Evolutionary conservation across 306 rosid species (phyloP).

Genomic region (Rosa rugosa): DNA sequence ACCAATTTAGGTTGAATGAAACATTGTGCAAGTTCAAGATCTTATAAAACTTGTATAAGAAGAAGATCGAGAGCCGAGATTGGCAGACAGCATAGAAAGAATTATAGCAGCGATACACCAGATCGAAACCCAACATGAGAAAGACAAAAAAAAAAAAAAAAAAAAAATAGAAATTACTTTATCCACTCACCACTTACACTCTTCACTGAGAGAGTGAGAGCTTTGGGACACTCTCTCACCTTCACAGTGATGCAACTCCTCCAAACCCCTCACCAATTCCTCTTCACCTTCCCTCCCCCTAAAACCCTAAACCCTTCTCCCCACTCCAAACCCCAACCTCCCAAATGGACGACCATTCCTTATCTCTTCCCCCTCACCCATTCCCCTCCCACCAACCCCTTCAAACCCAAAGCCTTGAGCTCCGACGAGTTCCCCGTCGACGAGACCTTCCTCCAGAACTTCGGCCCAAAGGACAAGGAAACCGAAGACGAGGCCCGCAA

Average conservation of each 20-base stretch:
- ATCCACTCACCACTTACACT: not conserved
- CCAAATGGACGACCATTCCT: constrained; percentile 41
- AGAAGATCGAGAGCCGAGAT: no score
- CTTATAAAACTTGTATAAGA: no score
- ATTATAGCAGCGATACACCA: not conserved
- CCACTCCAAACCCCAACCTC: constrained; percentile 17
- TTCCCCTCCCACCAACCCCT: not conserved
- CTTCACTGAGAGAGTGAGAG: no score
- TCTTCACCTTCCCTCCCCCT: constrained; percentile 61
- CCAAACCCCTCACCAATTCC: constrained; percentile 44
- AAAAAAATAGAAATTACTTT: not conserved
- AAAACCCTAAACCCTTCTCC: constrained; percentile 54
- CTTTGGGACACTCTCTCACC: not conserved
- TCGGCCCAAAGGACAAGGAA: constrained; percentile 63
- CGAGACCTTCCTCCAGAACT: constrained; percentile 58
- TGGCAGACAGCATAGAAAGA: no score
- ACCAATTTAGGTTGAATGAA: no score
- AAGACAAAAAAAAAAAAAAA: no score
- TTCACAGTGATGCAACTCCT: constrained; percentile 60
- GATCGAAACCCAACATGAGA: not conserved
- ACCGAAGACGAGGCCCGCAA: constrained; percentile 84
- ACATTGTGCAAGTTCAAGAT: no score
- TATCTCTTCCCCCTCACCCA: not conserved
- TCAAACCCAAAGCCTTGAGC: constrained; percentile 36
- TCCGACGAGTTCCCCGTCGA: constrained; percentile 98